Conservation (phyloP, 768 basidiomycete species). For the Suillus variegatus region DNA sequence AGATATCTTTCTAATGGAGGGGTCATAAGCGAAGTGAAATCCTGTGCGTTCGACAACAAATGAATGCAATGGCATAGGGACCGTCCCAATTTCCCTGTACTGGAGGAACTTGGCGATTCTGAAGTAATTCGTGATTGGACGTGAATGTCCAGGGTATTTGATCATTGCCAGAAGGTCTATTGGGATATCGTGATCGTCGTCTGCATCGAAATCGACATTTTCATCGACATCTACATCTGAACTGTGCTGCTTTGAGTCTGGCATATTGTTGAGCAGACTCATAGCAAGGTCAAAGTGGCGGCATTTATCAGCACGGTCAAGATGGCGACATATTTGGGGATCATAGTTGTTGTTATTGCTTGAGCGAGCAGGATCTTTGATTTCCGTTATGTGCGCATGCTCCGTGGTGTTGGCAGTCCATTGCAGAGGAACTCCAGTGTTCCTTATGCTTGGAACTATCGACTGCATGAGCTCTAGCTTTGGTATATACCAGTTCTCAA, state of each 20-base stretch:
- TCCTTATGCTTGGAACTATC: no score
- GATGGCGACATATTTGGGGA: no score
- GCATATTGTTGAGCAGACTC: no score
- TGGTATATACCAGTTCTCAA: no score
- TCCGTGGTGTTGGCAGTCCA: no score
- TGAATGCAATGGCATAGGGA: constrained; percentile 16
- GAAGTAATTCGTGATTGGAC: constrained; percentile 4
- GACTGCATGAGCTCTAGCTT: no score
- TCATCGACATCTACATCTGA: constrained; percentile 15
- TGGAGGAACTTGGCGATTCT: not conserved
- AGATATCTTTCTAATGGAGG: constrained; percentile 19
- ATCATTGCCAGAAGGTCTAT: not conserved
- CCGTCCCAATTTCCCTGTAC: not conserved
- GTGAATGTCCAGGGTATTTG: not conserved
- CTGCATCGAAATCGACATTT: constrained; percentile 6
- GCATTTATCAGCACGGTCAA: no score
- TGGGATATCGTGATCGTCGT: not conserved
- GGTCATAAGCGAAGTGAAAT: constrained; percentile 27
- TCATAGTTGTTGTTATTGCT: no score
- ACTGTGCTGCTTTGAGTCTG: constrained; percentile 28
- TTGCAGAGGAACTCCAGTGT: no score
- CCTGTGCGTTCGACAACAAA: constrained; percentile 16
- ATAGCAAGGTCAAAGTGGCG: no score
- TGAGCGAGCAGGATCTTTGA: no score
- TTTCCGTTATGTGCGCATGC: no score